phyloP scores from a whole-genome alignment of 345 rosid genomes.

The Populus deltoides region DNA sequence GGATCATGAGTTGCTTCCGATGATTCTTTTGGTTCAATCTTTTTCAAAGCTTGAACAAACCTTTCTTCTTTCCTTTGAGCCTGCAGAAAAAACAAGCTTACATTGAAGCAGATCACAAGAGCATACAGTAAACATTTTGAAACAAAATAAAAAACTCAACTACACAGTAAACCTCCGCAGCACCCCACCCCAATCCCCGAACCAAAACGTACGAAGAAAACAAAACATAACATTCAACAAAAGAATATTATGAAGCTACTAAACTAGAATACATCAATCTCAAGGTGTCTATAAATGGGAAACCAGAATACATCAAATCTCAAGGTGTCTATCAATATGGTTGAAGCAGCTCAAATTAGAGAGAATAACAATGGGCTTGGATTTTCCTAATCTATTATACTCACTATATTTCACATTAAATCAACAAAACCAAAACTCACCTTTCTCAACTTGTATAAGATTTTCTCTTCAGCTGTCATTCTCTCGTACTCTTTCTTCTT shows the following conservation, averaged over 20 bases:
- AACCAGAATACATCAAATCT: not conserved
- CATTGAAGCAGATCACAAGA: not conserved
- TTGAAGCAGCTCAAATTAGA: constrained; percentile 11
- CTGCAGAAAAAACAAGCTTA: constrained; percentile 29
- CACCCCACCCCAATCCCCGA: not conserved
- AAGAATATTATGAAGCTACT: not conserved
- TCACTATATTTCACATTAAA: not conserved
- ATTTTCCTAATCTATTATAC: not conserved
- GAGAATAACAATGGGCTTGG: not conserved
- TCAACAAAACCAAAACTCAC: constrained; percentile 21
- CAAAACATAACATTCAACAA: not conserved
- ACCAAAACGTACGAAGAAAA: not conserved
- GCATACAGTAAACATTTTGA: not conserved
- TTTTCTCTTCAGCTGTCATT: constrained; percentile 84
- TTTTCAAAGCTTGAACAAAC: constrained; percentile 60
- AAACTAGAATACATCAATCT: not conserved
- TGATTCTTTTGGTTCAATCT: constrained; percentile 73
- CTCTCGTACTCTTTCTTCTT: constrained; percentile 85
- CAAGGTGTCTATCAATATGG: not conserved
- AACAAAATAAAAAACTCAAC: not conserved
- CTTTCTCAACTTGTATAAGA: constrained; percentile 73
- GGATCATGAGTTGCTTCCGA: constrained; percentile 79
- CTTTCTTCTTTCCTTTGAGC: constrained; percentile 83
- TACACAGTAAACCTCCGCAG: not conserved
- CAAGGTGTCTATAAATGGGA: not conserved